Conservation (phyloP, 345 rosid genomes). For the Hibiscus trionum region DNA sequence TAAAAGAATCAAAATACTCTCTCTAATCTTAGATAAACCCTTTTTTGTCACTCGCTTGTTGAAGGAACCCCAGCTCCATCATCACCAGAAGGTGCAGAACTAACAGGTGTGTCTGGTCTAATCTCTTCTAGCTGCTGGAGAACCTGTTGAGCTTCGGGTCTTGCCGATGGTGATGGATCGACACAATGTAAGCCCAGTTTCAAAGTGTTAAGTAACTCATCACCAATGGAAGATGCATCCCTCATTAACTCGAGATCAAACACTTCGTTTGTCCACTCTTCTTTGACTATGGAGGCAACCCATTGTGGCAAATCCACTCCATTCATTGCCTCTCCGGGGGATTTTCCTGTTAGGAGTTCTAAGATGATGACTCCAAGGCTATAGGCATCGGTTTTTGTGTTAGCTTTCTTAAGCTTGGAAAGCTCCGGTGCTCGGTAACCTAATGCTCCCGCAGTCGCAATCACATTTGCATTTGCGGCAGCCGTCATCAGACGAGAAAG, state of each 20-base stretch:
- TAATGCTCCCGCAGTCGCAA: slow-evolving; percentile 24
- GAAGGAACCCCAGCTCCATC: slow-evolving; percentile 44
- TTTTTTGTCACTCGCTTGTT: slow-evolving; percentile 24
- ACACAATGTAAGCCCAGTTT: slow-evolving; percentile 40
- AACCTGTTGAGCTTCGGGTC: slow-evolving; percentile 77
- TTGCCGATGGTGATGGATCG: slow-evolving; percentile 42
- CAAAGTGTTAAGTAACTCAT: slow-evolving; percentile 76
- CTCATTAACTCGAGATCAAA: background rate
- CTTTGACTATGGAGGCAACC: slow-evolving; percentile 73
- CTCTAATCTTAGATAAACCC: slow-evolving; percentile 3
- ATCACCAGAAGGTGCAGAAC: slow-evolving; percentile 29
- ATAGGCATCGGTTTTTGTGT: background rate
- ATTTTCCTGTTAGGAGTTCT: slow-evolving; percentile 85
- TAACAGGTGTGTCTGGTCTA: slow-evolving; percentile 35
- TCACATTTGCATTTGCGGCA: slow-evolving; percentile 4
- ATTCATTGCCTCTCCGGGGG: slow-evolving; percentile 70
- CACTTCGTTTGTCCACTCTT: background rate
- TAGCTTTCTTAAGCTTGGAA: slow-evolving; percentile 26
- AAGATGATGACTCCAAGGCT: slow-evolving; percentile 25
- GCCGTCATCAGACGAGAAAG: slow-evolving; percentile 68
- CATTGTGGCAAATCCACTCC: slow-evolving; percentile 91
- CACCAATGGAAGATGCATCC: slow-evolving; percentile 20
- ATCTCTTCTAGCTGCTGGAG: slow-evolving; percentile 68
- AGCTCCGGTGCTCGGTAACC: slow-evolving; percentile 96
- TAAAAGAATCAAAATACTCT: slow-evolving; percentile 35